Evolutionary conservation across 345 rosid species (phyloP).

Genomic region (Eucalyptus urophylla): DNA sequence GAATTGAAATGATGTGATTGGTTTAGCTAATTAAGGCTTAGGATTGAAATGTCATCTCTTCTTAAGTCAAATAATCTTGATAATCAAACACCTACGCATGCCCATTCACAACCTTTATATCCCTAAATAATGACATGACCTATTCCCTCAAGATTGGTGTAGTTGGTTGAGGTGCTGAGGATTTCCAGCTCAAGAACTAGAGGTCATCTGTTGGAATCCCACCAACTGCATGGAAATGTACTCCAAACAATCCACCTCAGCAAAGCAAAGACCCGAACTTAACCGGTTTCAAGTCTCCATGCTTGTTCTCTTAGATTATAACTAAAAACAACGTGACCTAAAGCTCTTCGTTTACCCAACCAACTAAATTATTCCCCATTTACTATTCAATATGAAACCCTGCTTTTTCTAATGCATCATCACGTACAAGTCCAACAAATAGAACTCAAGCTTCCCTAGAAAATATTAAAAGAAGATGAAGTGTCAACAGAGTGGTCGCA

Average conservation of each 20-base stretch:
- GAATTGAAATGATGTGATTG: rapidly evolving
- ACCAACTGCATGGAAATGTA: background rate
- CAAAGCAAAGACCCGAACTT: background rate
- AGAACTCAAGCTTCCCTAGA: background rate
- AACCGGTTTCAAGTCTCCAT: background rate
- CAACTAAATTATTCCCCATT: background rate
- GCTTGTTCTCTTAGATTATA: background rate
- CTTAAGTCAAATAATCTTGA: background rate
- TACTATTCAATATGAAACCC: background rate
- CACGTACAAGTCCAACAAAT: background rate
- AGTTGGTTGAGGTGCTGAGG: background rate
- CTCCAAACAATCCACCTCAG: background rate
- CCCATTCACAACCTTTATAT: background rate
- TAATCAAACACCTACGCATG: background rate
- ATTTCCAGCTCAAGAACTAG: background rate
- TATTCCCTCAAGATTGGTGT: background rate
- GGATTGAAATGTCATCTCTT: background rate
- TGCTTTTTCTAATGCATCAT: background rate
- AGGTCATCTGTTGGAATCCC: background rate
- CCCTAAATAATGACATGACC: background rate
- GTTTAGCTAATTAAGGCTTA: background rate
- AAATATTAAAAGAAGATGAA: background rate
- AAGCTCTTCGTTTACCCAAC: background rate
- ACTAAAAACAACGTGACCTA: background rate
- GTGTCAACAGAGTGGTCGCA: background rate